Base-by-base conservation (phyloP, 306 rosid genomes). In the Casuarina cunninghamiana region DNA sequence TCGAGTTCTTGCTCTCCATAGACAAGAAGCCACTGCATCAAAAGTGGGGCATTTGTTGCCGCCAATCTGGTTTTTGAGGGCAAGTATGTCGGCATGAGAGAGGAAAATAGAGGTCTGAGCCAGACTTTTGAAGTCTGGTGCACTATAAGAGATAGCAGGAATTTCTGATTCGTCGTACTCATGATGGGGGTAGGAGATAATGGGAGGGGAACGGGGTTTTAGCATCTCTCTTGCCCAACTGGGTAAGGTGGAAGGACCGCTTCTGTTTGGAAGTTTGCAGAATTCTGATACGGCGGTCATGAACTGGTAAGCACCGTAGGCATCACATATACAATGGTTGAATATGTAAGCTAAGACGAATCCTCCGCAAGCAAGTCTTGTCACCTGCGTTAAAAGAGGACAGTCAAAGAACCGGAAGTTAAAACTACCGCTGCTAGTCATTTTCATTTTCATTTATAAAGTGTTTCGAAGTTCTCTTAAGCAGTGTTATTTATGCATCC, bases 271-370 rank as follows among this genome's bases (percentile, higher is more conserved):
- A 38, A 53, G 35, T 15, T 42, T 42, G 70, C 78, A 65, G 74
- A 79, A 79, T 35, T 79, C 75, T 4, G 83, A 73, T 13, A 74
- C 12, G 15, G 70, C 74, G 5, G 55, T 76, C n/a, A 79, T 79
- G 70, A 79, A 73, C 19, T 21, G 35, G 75, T 42, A 74, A 8
- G 83, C 78, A 38, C 83, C 83, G 5, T 53, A 73, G 5, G 83
- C 78, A 74, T 79, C 83, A 19, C 83, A 73, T 17, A 79, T 74
- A 75, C 83, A 79, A 39, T 79, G 75, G 78, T 79, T 79, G 75
- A 79, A 79, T 43, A 75, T 66, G 74, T 79, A 73, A 9, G 83
- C 83, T 61, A 79, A 17, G 60, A 73, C 60, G 16, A 79, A 73
- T 41, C 83, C 78, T 66, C 78, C 78, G 2, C 83, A 79, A 38